Base-by-base conservation (phyloP, 352 stramenopile genomes). In the Pythium chondricola region DNA sequence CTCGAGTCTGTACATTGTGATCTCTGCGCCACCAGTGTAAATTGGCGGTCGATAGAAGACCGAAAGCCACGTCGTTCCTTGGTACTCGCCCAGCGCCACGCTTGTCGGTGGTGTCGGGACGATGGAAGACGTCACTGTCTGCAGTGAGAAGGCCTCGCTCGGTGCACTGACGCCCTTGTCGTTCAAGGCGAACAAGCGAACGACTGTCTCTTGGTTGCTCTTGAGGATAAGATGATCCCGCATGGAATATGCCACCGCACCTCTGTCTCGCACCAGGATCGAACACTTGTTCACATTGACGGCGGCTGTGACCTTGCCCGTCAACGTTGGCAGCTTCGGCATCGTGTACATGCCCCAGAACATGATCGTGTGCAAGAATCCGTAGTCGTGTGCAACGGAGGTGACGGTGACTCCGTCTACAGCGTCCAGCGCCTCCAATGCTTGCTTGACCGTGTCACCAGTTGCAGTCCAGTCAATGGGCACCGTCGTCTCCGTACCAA, bases 1-100 rank as follows among this genome's bases (percentile, higher is more conserved):
- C 63, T 98, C 89, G 13, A 98, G 72, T 31, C 81, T 72, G 47
- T 97, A 97, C 66, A 95, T 93, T 3, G 83, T 95, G 35, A 98
- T 79, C 9, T 63, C 52, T 0, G 85, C 71, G 4, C 93, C 95
- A 18, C 95, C 95, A 31, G 93, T 75, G 64, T 96, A 95, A 11
- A 74, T 59, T 1, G 90, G 87, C 3, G 82, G 62, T 2, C 72
- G 75, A 39, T 95, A 97, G 38, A 87, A 61, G 13, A 97, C 65
- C 0, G 71, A 86, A 8, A 97, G 52, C 65, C 69, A 91, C 2
- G 76, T 84, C 14, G 61, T 33, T 4, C 71, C 71, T 43, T 90
- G 85, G n/a, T 84, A 83, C 50, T 91, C 82, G 8, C 85, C 87
- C 0, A 97, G 62, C 0, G 69, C 58, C 0, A 97, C 85, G 43